phyloP scores from a whole-genome alignment of 345 rosid genomes.

The Durio zibethinus region DNA sequence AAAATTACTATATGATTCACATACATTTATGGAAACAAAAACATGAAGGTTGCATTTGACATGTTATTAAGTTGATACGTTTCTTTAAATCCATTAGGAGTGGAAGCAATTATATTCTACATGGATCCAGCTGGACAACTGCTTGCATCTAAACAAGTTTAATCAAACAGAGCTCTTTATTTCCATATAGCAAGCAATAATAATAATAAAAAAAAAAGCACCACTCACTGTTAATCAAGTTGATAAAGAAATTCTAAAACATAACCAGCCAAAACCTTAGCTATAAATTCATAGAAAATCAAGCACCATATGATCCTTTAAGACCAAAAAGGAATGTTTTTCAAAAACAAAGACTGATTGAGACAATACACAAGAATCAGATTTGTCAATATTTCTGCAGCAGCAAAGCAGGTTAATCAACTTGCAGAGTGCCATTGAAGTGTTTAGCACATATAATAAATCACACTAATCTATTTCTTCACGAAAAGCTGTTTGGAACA shows the following conservation, averaged over 20 bases:
- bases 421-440: not conserved
- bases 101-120: not conserved
- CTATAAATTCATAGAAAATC: not conserved
- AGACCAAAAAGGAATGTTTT: not conserved
- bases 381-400: not conserved
- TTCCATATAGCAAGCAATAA: not conserved
- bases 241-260: not conserved
- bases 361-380: not conserved
- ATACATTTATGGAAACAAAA: not conserved
- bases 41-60: not conserved
- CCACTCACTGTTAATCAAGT: slow-evolving; percentile 1
- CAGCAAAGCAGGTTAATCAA: slow-evolving; percentile 1
- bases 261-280: not conserved
- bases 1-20: not conserved
- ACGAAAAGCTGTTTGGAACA: not conserved
- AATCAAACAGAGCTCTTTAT: not conserved
- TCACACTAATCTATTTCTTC: not conserved
- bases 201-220: not conserved
- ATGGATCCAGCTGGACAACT: not conserved
- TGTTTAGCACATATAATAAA: not conserved
- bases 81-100: not conserved
- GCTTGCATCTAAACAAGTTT: not conserved
- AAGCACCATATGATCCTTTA: not conserved
- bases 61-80: not conserved
- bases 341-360: not conserved